Conservation (phyloP, 2,329 filamentous ascomycete species). For the Aplosporella prunicola region DNA sequence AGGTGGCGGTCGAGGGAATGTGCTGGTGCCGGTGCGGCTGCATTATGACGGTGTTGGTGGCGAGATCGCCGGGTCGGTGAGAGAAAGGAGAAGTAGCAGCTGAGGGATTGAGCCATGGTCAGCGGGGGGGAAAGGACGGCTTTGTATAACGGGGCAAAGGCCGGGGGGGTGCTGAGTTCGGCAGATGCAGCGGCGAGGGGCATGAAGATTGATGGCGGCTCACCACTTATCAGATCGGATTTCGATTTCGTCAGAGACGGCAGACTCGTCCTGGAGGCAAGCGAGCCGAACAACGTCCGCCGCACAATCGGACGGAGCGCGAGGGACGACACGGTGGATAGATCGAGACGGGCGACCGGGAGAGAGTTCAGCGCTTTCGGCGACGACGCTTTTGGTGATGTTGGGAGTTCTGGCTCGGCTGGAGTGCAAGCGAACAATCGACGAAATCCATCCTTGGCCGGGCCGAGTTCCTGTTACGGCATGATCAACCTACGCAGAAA, state of each 20-base stretch:
- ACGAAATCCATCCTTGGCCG: constrained; percentile 4
- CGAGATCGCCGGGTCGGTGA: constrained; percentile 10
- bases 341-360: background rate
- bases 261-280: constrained; percentile 2
- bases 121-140: background rate
- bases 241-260: constrained; percentile 10
- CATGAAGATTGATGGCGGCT: constrained; percentile 3
- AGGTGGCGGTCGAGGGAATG: constrained; percentile 34
- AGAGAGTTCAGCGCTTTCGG: constrained; percentile 8
- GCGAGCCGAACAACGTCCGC: constrained; percentile 6
- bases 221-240: constrained; percentile 10
- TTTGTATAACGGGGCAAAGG: background rate
- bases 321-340: constrained; percentile 9
- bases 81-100: constrained; percentile 4
- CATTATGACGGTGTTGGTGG: constrained; percentile 15
- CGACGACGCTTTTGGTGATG: constrained; percentile 4
- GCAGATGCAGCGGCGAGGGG: constrained; percentile 2
- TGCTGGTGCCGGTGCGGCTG: constrained; percentile 24
- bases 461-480: background rate
- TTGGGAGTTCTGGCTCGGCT: constrained; percentile 3
- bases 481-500: background rate
- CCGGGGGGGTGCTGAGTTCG: background rate
- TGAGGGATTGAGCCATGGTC: background rate
- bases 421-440: background rate
- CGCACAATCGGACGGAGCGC: constrained; percentile 8